These are phyloP conservation scores for Teratosphaeriaceae sp. DNA, from an alignment of 2,329 filamentous ascomycete genomes.

Conservation along the genomic window DNA sequence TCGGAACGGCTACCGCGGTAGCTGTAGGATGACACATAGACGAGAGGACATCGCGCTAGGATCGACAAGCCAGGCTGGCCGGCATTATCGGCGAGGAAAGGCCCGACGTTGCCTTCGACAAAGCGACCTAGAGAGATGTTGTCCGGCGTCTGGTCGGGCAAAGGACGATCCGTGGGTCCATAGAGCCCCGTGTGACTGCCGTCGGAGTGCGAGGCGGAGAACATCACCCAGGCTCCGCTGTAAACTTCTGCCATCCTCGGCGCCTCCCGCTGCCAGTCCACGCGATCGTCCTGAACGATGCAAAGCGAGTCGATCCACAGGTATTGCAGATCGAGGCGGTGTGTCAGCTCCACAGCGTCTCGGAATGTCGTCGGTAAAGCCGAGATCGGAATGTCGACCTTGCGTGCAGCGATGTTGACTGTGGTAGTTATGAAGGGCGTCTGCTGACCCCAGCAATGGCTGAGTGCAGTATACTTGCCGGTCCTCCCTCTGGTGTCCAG, in stretches of 20 bases:
- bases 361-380: neutral
- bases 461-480: neutral
- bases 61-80: neutral
- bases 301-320: neutral
- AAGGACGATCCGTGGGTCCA: neutral
- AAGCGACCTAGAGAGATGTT: neutral
- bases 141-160: neutral
- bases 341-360: neutral
- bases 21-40: neutral
- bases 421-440: neutral
- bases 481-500: neutral
- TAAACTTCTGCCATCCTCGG: constrained; percentile 1
- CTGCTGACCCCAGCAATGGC: neutral
- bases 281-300: neutral
- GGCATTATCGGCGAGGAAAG: neutral
- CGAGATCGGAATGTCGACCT: neutral
- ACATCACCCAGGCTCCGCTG: neutral
- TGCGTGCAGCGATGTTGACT: neutral
- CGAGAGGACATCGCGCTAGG: neutral
- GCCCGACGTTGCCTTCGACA: neutral
- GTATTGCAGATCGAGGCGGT: neutral
- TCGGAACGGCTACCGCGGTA: neutral
- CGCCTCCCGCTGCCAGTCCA: neutral
- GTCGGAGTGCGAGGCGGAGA: neutral
- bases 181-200: neutral